phyloP scores from a whole-genome alignment of 2,329 filamentous ascomycete species.

The Neoascochyta sp. region DNA sequence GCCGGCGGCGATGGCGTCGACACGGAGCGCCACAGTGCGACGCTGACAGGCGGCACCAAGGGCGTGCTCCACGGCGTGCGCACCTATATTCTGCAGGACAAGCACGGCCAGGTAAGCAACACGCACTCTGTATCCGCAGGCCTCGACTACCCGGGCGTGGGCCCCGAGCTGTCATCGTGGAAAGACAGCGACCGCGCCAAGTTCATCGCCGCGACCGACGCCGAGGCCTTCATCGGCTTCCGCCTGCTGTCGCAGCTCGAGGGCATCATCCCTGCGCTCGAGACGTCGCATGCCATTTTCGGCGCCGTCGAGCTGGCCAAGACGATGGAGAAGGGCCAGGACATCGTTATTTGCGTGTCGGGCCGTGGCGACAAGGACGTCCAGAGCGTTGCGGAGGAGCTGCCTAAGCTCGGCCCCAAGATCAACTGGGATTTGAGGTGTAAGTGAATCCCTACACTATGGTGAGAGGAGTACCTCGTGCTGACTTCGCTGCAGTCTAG shows the following conservation, averaged over 20 bases:
- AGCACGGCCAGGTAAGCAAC: slow-evolving; percentile 87
- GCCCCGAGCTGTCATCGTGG: slow-evolving; percentile 87
- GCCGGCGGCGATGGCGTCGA: slow-evolving; percentile 91
- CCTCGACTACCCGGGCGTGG: slow-evolving; percentile 94
- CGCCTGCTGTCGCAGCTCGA: slow-evolving; percentile 79
- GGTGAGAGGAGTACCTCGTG: no score
- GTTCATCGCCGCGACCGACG: slow-evolving; percentile 88
- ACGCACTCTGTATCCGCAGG: slow-evolving; percentile 97
- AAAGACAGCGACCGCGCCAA: slow-evolving; percentile 84
- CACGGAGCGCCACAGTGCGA: slow-evolving; percentile 80
- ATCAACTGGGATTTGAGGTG: slow-evolving; percentile 70
- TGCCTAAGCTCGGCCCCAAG: slow-evolving; percentile 81
- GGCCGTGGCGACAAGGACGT: slow-evolving; percentile 98
- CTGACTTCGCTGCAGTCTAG: no score
- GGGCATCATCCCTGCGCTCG: slow-evolving; percentile 93
- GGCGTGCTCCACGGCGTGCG: slow-evolving; percentile 94
- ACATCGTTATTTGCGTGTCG: slow-evolving; percentile 89
- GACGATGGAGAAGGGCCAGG: slow-evolving; percentile 82
- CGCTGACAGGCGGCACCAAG: slow-evolving; percentile 78
- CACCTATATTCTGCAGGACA: slow-evolving; percentile 91
- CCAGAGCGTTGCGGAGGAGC: slow-evolving; percentile 91
- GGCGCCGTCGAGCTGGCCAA: slow-evolving; percentile 88
- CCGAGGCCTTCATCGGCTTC: slow-evolving; percentile 86
- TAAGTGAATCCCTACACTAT: no score
- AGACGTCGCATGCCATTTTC: slow-evolving; percentile 88